Evolutionary conservation across 1,139 yeast species (phyloP), one percentile per base, ranked within the genome.

Genomic region (Saccharomyces hybrid): DNA sequence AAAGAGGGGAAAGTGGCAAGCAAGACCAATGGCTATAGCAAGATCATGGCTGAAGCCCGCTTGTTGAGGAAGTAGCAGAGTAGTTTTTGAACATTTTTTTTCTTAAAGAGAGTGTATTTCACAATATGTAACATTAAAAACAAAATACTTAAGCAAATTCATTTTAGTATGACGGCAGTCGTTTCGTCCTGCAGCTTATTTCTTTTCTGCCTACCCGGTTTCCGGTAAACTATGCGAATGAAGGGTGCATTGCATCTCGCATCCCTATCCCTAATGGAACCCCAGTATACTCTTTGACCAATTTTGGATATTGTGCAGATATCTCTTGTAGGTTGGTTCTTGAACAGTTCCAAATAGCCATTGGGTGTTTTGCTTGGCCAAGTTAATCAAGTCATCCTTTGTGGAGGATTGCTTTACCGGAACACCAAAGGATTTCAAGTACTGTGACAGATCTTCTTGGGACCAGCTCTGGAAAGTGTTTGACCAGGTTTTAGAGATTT

Each of bases 361-460:
- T 53, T 67, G 61, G 9, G 80, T 73, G 64, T 79, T 80, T 53
- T 73, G 71, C 57, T 75, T 75, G 23, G 84, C 84, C 57, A 73
- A 63, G 13, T 72, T 67, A 25, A 79, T 65, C 60, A 83, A 71
- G 53, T 81, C 78, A 47, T 76, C 75, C 59, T 76, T 77, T 53
- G 71, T 71, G 55, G 73, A 66, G n/a, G 68, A 68, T 11, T 62
- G 53, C 27, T 70, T 68, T 41, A 76, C 68, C 48, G 72, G 70
- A 53, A 76, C 70, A 6, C 87, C 87, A 65, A 77, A 82, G 6
- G 79, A 73, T 48, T 74, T 71, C 53, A 84, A 69, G 67, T 82
- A 84, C 31, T 75, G 73, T 61, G 71, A 75, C 61, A 84, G 70
- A 59, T 84, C 88, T 32, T 77, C 75, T 46, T 75, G 76, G 25